Evolutionary conservation across 331 rosid species (phyloP), one percentile per base, ranked within the genome.

Genomic region (Quercus phellos): DNA sequence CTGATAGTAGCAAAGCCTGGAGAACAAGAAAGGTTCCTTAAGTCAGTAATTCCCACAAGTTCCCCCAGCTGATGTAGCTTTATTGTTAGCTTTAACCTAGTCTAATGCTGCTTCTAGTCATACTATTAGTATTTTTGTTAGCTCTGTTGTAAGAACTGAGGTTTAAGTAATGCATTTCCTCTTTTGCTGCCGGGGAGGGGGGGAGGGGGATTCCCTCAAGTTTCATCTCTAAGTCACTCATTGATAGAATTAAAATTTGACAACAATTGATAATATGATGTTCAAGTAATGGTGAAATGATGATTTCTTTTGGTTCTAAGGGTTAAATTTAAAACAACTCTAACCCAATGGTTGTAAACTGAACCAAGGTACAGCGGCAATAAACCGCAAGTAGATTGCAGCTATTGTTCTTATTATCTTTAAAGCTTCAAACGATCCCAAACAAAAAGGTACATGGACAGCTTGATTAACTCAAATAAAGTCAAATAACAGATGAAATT

Each of bases 1-100:
- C 98, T 68, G 88, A 77, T 55, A 80, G 82, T 61, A 96, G 85
- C 64, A 81, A 82, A 71, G 90, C 90, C 99, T 96, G 92, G 71
- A 74, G 61, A 51, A 73, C 77, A 60, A 60, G 17, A 77, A 58
- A 18, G 42, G 67, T 61, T 75, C 55, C 70, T 77, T 66, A 77
- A 83, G 83, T 78, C 72, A 84, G 81, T 54, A 53, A 67, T 72
- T 60, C 43, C 67, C 75, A 71, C 30, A 73, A 27, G 51, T 71
- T 74, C 30, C 51, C 72, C 59, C 77, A 75, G 51, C 34, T 42
- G 69, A 56, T 56, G 27, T n/a, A 56, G 22, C 10, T n/a, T 56
- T n/a, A n/a, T 56, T 56, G 64, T 17, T 56, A 17, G 26, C 13
- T 56, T 17, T 56, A 24, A n/a, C 4, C 51, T 12, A 10, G 51